Conservation (phyloP, 2,329 filamentous ascomycete species). For the Ceratocystis lukuohia region DNA sequence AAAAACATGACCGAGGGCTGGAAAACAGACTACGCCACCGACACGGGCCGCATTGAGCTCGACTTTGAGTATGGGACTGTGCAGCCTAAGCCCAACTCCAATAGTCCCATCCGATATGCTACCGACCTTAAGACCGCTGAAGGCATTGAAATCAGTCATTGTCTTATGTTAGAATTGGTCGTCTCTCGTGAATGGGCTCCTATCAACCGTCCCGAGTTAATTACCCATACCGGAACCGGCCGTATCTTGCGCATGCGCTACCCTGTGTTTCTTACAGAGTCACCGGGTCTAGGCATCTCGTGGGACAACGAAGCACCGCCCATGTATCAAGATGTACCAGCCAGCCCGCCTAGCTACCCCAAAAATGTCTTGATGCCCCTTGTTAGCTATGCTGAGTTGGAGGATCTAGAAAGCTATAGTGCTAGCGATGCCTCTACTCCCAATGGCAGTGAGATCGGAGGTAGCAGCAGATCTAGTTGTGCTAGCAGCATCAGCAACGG, state of each 20-base stretch:
- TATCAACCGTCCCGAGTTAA: slow-evolving; percentile 50
- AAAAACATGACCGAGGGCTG: slow-evolving; percentile 76
- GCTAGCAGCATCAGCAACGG: slow-evolving; percentile 16
- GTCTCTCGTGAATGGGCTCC: slow-evolving; percentile 81
- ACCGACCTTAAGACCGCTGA: slow-evolving; percentile 65
- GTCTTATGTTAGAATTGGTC: slow-evolving; percentile 82
- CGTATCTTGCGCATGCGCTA: slow-evolving; percentile 90
- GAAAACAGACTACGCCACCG: slow-evolving; percentile 55
- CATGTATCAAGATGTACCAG: slow-evolving; percentile 84
- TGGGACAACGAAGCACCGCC: slow-evolving; percentile 97
- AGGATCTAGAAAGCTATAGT: slow-evolving; percentile 13
- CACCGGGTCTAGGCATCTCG: slow-evolving; percentile 73
- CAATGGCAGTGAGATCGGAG: background rate
- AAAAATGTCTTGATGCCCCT: slow-evolving; percentile 9
- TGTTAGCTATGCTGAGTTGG: slow-evolving; percentile 17
- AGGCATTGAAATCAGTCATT: slow-evolving; percentile 69
- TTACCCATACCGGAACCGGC: slow-evolving; percentile 78
- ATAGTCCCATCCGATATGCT: slow-evolving; percentile 40
- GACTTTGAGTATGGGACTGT: slow-evolving; percentile 59
- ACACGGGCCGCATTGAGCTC: slow-evolving; percentile 47
- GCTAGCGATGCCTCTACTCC: background rate
- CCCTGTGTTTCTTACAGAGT: slow-evolving; percentile 65
- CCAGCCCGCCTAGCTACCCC: slow-evolving; percentile 62
- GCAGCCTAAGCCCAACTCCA: slow-evolving; percentile 13
- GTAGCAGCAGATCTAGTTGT: slow-evolving; percentile 6